These are phyloP conservation scores for Rhizophlyctis rosea DNA, from an alignment of 192 early-diverging fungal species.

Conservation along the genomic window DNA sequence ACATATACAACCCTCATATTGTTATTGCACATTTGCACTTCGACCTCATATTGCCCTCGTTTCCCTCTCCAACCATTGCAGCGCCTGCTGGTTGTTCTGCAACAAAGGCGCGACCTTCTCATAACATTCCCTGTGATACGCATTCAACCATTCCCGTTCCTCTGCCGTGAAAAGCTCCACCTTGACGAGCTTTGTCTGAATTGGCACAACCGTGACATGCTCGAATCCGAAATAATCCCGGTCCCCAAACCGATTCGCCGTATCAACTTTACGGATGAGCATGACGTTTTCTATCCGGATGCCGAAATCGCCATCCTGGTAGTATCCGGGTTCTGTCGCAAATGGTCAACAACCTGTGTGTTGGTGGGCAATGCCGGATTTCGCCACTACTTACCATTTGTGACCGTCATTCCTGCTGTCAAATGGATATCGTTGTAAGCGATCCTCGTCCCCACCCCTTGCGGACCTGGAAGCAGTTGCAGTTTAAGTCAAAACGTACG, in stretches of 20 bases:
- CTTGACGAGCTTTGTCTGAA: slow-evolving; percentile 82
- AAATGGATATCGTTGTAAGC: slow-evolving; percentile 73
- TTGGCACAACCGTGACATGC: slow-evolving; percentile 81
- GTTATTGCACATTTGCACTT: too few relatives aligned
- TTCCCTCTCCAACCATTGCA: slow-evolving; percentile 83
- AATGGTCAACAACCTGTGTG: too few relatives aligned
- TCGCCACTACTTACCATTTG: slow-evolving; percentile 61
- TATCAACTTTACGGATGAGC: slow-evolving; percentile 69
- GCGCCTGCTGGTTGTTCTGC: slow-evolving; percentile 57
- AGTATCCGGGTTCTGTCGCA: slow-evolving; percentile 84
- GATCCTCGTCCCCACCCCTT: slow-evolving; percentile 82
- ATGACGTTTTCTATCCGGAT: slow-evolving; percentile 97
- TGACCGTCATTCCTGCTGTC: slow-evolving; percentile 89
- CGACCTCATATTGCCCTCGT: slow-evolving; percentile 71
- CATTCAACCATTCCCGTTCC: slow-evolving; percentile 86
- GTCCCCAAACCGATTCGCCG: slow-evolving; percentile 81
- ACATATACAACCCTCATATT: too few relatives aligned
- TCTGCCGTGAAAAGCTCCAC: slow-evolving; percentile 60
- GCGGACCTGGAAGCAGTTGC: slow-evolving; percentile 70
- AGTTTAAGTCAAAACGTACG: too few relatives aligned
- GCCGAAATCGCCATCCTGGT: slow-evolving; percentile 94
- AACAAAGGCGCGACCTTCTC: slow-evolving; percentile 80
- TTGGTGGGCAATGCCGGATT: not conserved
- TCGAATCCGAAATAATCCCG: slow-evolving; percentile 86
- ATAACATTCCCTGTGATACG: slow-evolving; percentile 73